Conservation (phyloP, 2,329 filamentous ascomycete species). For the Penicillium olsonii region DNA sequence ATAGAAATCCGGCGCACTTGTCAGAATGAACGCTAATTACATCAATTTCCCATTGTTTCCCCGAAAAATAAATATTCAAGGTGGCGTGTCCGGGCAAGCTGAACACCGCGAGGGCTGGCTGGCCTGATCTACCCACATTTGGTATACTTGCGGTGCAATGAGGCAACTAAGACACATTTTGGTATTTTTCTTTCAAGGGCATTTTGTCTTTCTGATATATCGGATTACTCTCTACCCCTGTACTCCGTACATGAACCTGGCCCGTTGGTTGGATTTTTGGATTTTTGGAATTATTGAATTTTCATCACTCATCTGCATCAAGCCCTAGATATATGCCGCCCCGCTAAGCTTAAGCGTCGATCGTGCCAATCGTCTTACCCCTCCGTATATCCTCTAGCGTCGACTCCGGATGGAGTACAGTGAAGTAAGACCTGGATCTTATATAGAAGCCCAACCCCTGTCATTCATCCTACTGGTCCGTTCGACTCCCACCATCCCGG, state of each 20-base stretch:
- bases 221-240: too few species aligned
- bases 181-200: conserved; percentile 4
- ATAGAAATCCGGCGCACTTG: not conserved
- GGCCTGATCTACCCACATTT: conserved; percentile 1
- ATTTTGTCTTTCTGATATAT: conserved; percentile 17
- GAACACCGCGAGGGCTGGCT: not conserved
- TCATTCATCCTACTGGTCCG: conserved; percentile 1
- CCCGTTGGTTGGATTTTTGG: too few species aligned
- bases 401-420: not conserved
- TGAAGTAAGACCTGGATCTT: not conserved
- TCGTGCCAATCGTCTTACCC: not conserved
- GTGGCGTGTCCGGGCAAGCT: not conserved
- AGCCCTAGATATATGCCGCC: conserved; percentile 3
- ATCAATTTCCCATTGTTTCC: not conserved
- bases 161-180: conserved; percentile 1
- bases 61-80: not conserved
- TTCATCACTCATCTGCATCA: not conserved
- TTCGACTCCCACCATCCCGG: conserved; percentile 3
- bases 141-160: not conserved
- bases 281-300: not conserved
- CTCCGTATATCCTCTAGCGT: not conserved
- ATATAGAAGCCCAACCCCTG: conserved; percentile 2
- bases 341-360: not conserved
- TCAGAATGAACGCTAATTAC: not conserved
- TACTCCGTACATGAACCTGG: too few species aligned